Base-by-base conservation (phyloP, 2,329 filamentous ascomycete species). In the Cladosporium sp. region DNA sequence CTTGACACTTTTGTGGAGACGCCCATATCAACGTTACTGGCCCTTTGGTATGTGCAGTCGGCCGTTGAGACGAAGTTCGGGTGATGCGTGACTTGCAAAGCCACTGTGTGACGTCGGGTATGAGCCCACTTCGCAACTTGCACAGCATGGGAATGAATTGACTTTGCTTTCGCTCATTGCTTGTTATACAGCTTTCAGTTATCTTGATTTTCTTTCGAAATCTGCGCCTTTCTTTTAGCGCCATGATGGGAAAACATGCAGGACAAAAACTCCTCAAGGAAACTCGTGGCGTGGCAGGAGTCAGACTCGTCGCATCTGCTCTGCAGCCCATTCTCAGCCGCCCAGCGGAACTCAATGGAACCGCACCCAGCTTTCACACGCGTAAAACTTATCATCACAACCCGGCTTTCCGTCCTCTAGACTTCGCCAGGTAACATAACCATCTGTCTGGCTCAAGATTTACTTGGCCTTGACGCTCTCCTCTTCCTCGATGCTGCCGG, bases 401-500 rank as follows among this genome's bases (percentile, higher is more conserved):
- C 19, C 24, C 49, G 25, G 20, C 34, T 9, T 50, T 34, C 20
- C 48, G 25, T 35, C 34, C 7, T 50, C 20, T 22, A 32, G 34
- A 9, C 28, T 35, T 50, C 22, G 13, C 47, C 20, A n/a, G 42
- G 5, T 13, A 24, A 15, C 7, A 13, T 8, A 22, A 19, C n/a
- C 17, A 36, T 22, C 34, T 3, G 10, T 10, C 17, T 2, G 10
- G 8, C 3, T 3, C 2, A 10, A n/a, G 12, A 28, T 32, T 35
- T 45, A 53, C 56, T 58, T 53, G 25, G 47, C 20, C 40, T 50
- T 80, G 39, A 71, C 64, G 58, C 67, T 70, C 60, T 80, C 77
- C 66, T 83, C 81, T 63, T 83, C 80, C 54, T 82, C 79, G 64
- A 83, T 75, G 69, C 83, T 88, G 67, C 80, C 81, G 64, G 84